phyloP scores from a whole-genome alignment of 2,329 filamentous ascomycete species.

The Talaromyces sp. region DNA sequence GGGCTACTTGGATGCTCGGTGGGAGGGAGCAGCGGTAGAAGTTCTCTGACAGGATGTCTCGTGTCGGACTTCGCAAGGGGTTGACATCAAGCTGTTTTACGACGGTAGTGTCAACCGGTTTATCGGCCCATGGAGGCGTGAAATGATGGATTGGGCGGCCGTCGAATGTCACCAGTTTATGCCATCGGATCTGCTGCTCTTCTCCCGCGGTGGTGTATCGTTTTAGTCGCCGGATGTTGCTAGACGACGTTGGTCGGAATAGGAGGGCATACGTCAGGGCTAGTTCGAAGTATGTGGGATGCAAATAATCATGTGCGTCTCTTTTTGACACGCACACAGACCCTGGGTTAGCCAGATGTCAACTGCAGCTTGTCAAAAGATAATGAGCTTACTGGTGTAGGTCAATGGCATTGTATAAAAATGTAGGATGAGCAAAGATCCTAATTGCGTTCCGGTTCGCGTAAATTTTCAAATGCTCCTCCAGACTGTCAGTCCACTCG shows the following conservation, averaged over 20 bases:
- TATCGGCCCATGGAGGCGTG: neutral
- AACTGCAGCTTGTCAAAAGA: neutral
- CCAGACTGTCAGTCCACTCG: slow-evolving; percentile 15
- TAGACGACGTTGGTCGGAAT: slow-evolving; percentile 14
- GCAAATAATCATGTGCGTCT: neutral
- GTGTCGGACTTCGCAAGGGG: neutral
- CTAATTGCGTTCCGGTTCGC: slow-evolving; percentile 11
- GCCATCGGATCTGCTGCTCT: neutral
- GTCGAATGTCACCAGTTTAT: neutral
- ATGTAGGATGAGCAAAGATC: slow-evolving; percentile 9
- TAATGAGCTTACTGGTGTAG: neutral
- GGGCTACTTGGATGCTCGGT: neutral
- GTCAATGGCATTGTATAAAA: slow-evolving; percentile 10
- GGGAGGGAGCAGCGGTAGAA: slow-evolving; percentile 11
- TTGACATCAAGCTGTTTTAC: neutral
- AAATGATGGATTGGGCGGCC: neutral
- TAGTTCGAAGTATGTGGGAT: slow-evolving; percentile 5
- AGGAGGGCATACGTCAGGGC: slow-evolving; percentile 14
- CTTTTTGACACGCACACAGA: neutral
- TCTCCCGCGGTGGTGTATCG: slow-evolving; percentile 1
- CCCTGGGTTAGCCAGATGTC: neutral
- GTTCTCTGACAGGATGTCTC: slow-evolving; percentile 10
- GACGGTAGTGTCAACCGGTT: neutral
- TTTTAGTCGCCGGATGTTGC: neutral
- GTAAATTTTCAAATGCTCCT: slow-evolving; percentile 15